Evolutionary conservation across 164 flowering plant genomes (phyloP), one percentile per base, ranked within the genome.

Genomic region (Dillenia suffruticosa): DNA sequence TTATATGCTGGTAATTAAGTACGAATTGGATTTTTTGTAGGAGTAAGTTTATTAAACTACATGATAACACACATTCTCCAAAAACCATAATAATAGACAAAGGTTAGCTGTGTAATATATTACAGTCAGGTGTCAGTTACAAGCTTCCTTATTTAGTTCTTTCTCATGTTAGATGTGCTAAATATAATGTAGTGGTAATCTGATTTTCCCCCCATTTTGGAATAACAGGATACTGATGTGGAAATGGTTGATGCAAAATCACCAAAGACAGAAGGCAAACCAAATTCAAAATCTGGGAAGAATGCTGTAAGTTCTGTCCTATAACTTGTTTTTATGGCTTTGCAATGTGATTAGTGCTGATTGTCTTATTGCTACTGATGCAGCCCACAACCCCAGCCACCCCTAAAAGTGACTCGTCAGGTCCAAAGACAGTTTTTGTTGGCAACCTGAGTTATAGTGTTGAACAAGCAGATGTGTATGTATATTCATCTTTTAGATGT

Each of bases 331-430:
- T 12, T 49, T 10, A 10, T 9, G 53, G 1, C 7, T 50, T 54
- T 7, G 10, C 3, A 12, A 45, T 15, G 8, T 45, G 44, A 56
- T 54, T 11, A 5, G 13, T n/a, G 16, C 46, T 19, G 9, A 12
- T 43, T 3, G 5, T 2, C 9, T 43, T 10, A 13, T 16, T 52
- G 24, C 8, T 17, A 54, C 32, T 53, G 50, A 10, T 76, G 68
- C 81, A 90, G 97, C 81, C 79, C 9, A 72, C 83, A 61, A 81
- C 95, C 26, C 98, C 96, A 44, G 68, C 63, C 12, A 77, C 95
- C 40, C 80, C 88, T 49, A 64, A 70, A 63, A 59, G 24, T 51
- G 67, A 78, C 48, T 11, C 59, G 10, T 22, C 73, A 2, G 95
- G 85, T 9, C 77, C 89, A 8, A 86, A 76, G 71, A 87, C 88